phyloP scores from a whole-genome alignment of 805 yeast species.

The Ascoidea asiatica region DNA sequence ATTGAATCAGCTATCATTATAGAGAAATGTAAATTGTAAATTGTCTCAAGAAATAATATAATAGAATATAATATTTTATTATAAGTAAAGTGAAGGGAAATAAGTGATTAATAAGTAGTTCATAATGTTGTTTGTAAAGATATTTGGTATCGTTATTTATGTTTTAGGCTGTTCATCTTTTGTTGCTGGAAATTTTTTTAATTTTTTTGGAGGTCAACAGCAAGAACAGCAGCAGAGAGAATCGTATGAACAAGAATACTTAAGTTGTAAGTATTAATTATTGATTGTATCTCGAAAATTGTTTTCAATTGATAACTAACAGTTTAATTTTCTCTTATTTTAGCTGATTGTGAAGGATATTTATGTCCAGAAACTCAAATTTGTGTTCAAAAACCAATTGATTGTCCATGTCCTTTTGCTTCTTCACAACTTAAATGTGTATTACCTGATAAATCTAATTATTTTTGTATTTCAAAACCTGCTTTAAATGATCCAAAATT shows the following conservation, averaged over 20 bases:
- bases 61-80: no score
- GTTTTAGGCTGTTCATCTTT: background rate
- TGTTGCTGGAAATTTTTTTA: background rate
- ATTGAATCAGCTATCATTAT: no score
- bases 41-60: no score
- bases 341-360: conserved; percentile 43
- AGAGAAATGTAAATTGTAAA: no score
- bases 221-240: conserved; percentile 20
- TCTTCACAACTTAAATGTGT: conserved; percentile 72
- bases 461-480: conserved; percentile 77
- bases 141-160: no score
- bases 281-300: background rate
- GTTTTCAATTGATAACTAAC: background rate
- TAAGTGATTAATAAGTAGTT: no score
- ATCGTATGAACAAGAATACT: conserved; percentile 21
- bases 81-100: no score
- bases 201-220: conserved; percentile 2
- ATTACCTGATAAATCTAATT: conserved; percentile 51
- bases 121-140: no score
- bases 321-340: conserved; percentile 3
- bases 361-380: conserved; percentile 73
- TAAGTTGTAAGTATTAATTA: conserved; percentile 14
- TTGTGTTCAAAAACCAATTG: conserved; percentile 56
- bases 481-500: conserved; percentile 27
- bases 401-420: conserved; percentile 89